Base-by-base conservation (phyloP, 23 red algal genomes). In the Pyropia haitanensis region DNA sequence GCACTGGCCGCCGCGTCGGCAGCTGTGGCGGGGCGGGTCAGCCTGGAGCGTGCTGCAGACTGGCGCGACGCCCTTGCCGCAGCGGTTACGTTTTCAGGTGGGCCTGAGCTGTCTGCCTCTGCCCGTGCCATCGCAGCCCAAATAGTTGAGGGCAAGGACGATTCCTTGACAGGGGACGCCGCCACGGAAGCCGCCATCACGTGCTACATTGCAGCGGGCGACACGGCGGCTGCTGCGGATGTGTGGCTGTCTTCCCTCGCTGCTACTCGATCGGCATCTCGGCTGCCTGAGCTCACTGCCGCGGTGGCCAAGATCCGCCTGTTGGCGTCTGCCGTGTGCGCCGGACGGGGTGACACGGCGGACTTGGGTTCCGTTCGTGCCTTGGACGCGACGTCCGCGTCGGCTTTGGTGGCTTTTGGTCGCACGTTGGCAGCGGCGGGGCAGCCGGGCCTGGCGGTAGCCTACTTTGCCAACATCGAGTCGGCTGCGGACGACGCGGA, bases 51-150 rank as follows among this genome's bases (percentile, higher is more conserved):
- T 13, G 76, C 56, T 71, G 70, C 74, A 34, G 49, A 54, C 16
- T 93, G 88, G 88, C 76, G 70, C 51, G 88, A 93, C 67, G 88
- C 88, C 0, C 71, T 93, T 34, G 73, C 88, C 14, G 68, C 78
- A 1, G 32, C 82, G 33, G 46, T 83, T 15, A 93, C 73, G 24
- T 93, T 83, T 69, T 58, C 65, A 26, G 58, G 65, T 39, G 63
- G 68, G 25, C 68, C 72, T 17, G 73, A 77, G 30, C 31, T 91
- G 19, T 64, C 68, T 33, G 75, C 75, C 61, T 27, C 46, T 82
- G 18, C 31, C 75, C 17, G 49, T 53, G 10, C 64, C 34, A 28
- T 52, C 72, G 32, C 17, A 75, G 39, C 10, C 39, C 39, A 46
- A 13, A 46, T 46, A 7, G 10, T 46, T 1, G 10, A 46, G 39